Percentiles rank a stretch among this genome's conserved stretches.
Conservation (phyloP, 352 stramenopile species). For the Globisporangium megalacanthum region DNA sequence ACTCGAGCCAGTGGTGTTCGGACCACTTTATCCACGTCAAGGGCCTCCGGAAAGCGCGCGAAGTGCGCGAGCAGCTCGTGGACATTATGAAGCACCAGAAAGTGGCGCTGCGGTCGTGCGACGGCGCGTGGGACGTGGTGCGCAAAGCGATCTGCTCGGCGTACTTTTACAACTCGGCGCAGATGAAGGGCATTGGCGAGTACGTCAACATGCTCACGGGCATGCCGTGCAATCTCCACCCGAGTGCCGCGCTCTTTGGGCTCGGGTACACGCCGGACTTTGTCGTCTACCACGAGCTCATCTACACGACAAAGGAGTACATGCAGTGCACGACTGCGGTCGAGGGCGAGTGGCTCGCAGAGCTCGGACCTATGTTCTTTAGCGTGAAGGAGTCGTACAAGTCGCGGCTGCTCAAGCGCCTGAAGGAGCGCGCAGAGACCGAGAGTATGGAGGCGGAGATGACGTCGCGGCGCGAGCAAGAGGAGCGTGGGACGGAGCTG, state of each 20-base stretch:
- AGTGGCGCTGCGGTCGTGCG: constrained; percentile 86
- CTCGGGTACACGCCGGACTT: constrained; percentile 99
- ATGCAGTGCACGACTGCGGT: constrained; percentile 98
- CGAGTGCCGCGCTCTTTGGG: constrained; percentile 95
- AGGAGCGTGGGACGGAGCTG: constrained; percentile 13
- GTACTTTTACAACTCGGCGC: constrained; percentile 99
- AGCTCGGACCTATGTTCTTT: constrained; percentile 99
- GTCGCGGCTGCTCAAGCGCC: constrained; percentile 86
- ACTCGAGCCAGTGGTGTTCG: constrained; percentile 92
- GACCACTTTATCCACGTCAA: constrained; percentile 98
- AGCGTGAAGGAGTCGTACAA: constrained; percentile 97
- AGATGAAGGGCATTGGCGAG: constrained; percentile 99
- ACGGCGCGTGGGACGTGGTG: constrained; percentile 95
- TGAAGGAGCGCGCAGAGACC: constrained; percentile 74
- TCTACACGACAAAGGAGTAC: constrained; percentile 98
- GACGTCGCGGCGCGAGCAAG: constrained; percentile 21
- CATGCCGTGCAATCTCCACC: constrained; percentile 97
- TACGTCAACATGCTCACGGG: constrained; percentile 99
- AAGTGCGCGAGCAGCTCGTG: constrained; percentile 95
- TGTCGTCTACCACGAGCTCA: constrained; percentile 99
- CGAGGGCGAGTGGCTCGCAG: constrained; percentile 98
- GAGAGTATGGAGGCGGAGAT: constrained; percentile 86
- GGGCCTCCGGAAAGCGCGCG: constrained; percentile 83
- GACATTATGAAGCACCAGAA: constrained; percentile 98
- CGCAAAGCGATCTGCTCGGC: constrained; percentile 98